Base-by-base conservation (phyloP, 2,329 filamentous ascomycete genomes). In the Alternaria tenuissima region DNA sequence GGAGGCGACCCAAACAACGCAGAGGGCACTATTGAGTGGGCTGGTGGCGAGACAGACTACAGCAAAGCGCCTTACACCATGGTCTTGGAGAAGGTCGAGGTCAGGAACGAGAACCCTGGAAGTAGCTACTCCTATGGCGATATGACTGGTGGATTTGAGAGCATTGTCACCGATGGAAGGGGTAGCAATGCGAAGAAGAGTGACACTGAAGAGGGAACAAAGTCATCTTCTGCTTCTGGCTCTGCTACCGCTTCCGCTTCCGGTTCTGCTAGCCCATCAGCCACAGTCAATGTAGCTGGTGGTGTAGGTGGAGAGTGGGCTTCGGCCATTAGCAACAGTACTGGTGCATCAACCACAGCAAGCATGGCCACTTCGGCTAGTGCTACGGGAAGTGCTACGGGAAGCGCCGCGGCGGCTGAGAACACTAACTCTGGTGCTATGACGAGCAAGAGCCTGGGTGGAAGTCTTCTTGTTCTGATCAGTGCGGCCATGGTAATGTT, bases 11-110 rank as follows among this genome's bases (percentile, higher is more conserved):
- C 76, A 1, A 74, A 75, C 48, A 76, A 81, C 26, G 54, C 59
- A 5, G 74, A 81, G 7, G 88, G 89, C 43, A 89, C 87, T 9
- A 84, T 90, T 57, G 74, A 85, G 52, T 91, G 89, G 89, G 88
- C 88, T 28, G 88, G 89, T 48, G 89, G 89, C 52, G 66, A 74
- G 38, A 81, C 80, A 5, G 78, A 83, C 65, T 82, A 81, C 63
- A 65, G 58, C 48, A 59, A 80, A 36, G 82, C 63, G 5, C 82
- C 83, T 2, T 85, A 80, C 75, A 79, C 72, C 52, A 85, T 85
- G 83, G 76, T 75, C 52, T 79, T 86, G 41, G 76, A 82, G 72
- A 77, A 68, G 36, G 78, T 86, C 43, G 80, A 77, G 54, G 79
- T 86, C 58, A 75, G 77, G 44, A 85, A 86, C 71, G 79, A 81